Evolutionary conservation across 495 filamentous ascomycete genomes (phyloP).

Genomic region (Podospora pseudocomata): DNA sequence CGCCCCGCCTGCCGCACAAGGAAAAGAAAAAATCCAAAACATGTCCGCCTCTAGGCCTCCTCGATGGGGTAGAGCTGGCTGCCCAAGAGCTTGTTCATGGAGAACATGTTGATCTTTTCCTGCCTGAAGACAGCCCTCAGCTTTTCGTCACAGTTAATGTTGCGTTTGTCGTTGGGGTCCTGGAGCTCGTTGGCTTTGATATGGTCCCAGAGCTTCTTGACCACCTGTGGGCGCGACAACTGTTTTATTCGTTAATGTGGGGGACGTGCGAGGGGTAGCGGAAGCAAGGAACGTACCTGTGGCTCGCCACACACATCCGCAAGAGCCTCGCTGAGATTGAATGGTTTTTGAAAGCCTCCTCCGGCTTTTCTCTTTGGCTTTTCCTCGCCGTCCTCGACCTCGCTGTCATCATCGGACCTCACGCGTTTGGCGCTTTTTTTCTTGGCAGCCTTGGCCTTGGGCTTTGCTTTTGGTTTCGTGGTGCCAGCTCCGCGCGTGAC

Average conservation of each 20-base stretch:
- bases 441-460: conserved; percentile 52
- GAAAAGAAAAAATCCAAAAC: background rate
- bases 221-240: conserved; percentile 89
- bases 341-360: conserved; percentile 51
- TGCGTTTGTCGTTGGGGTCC: conserved; percentile 83
- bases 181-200: conserved; percentile 85
- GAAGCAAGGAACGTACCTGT: conserved; percentile 44
- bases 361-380: conserved; percentile 51
- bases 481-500: conserved; percentile 64
- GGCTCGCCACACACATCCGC: conserved; percentile 55
- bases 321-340: conserved; percentile 48
- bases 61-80: conserved; percentile 55
- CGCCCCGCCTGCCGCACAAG: background rate
- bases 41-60: conserved; percentile 25
- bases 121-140: conserved; percentile 88
- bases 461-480: conserved; percentile 40
- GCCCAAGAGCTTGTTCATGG: conserved; percentile 73
- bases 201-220: conserved; percentile 93
- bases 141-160: conserved; percentile 86
- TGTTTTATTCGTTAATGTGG: conserved; percentile 32
- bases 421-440: conserved; percentile 78
- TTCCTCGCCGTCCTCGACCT: conserved; percentile 58
- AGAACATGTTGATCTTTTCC: conserved; percentile 94
- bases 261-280: background rate
- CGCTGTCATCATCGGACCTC: conserved; percentile 74